Percentiles rank a stretch among this genome's conserved stretches.
phyloP scores from a whole-genome alignment of 805 yeast species.

The Yamadazyma scolyti region DNA sequence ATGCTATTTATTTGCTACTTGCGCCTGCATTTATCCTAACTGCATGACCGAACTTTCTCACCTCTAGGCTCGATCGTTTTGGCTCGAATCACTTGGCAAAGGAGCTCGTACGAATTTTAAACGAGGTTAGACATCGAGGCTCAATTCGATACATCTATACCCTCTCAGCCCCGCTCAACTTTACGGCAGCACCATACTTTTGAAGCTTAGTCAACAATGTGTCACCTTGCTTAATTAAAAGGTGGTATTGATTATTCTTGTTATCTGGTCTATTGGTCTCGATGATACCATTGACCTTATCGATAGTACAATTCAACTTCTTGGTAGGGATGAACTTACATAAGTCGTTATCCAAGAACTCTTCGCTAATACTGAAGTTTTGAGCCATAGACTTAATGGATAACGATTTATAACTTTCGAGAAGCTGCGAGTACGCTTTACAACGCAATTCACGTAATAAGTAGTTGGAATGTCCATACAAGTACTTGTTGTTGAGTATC shows the following conservation, averaged over 20 bases:
- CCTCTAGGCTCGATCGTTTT: too few relatives aligned
- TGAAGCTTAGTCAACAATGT: slow-evolving; percentile 88
- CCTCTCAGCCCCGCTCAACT: slow-evolving; percentile 87
- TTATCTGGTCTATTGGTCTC: slow-evolving; percentile 96
- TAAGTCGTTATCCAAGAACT: slow-evolving; percentile 81
- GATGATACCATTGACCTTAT: slow-evolving; percentile 90
- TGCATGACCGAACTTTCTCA: too few relatives aligned
- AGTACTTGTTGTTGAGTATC: slow-evolving; percentile 58
- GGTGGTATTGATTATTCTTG: slow-evolving; percentile 90
- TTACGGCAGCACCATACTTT: slow-evolving; percentile 95
- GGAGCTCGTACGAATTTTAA: too few relatives aligned
- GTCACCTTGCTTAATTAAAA: slow-evolving; percentile 88
- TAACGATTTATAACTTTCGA: slow-evolving; percentile 90
- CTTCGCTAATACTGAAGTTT: slow-evolving; percentile 85
- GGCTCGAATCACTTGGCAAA: too few relatives aligned
- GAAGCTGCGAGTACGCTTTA: slow-evolving; percentile 88
- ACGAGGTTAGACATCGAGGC: too few relatives aligned
- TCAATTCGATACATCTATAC: too few relatives aligned
- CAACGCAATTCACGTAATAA: slow-evolving; percentile 91
- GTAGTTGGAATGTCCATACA: slow-evolving; percentile 75
- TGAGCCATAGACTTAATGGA: slow-evolving; percentile 91
- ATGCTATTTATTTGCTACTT: too few relatives aligned
- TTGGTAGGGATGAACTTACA: slow-evolving; percentile 90
- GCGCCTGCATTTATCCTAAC: too few relatives aligned
- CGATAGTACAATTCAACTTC: slow-evolving; percentile 92